Evolutionary conservation across 139 green algal genomes (phyloP), one percentile per base, ranked within the genome.

Genomic region (Chlorella sp.): DNA sequence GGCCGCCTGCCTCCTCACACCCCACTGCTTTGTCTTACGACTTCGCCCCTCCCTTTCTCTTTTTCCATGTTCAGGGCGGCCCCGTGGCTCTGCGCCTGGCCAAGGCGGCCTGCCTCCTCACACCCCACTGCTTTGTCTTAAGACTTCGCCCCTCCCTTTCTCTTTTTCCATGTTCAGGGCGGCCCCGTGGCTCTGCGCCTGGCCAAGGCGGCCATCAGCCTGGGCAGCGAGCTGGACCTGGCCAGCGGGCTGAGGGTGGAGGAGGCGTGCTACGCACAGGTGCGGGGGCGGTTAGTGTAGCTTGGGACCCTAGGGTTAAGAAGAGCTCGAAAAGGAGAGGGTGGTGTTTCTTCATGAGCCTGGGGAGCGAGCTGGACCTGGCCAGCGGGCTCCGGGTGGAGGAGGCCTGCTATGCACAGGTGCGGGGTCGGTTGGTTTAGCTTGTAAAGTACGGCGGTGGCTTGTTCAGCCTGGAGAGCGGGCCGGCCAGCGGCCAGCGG

Each of bases 121-220:
- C 48, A 57, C n/a, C n/a, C n/a, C n/a, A n/a, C n/a, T n/a, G n/a
- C n/a, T n/a, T n/a, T n/a, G n/a, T n/a, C n/a, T n/a, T n/a, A n/a
- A n/a, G n/a, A 57, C 48, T 57, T 57, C 48, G 5, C 48, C 48
- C 48, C 5, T 57, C 48, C 48, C 48, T 57, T 57, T 9, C 5
- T 16, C 5, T 57, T 5, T 57, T 57, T 9, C 48, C 48, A 16
- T 5, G 7, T 16, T 9, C 48, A 57, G 48, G 92, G 87, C 40
- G 96, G 91, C 0, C 96, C 96, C 34, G 86, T 97, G 22, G 93
- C 96, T 0, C 91, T 97, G 86, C 91, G 96, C n/a, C 93, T 95
- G 85, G 95, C 96, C 82, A 98, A 98, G 90, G 88, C 89, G 21
- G 96, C 96, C 19, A 96, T 98, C 80, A 92, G 93, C 37, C 82